A percentile compares a stretch with the other conserved stretches of the same genome.
Conservation (phyloP, 2,329 filamentous ascomycete genomes). For the Colletotrichum siamense region DNA sequence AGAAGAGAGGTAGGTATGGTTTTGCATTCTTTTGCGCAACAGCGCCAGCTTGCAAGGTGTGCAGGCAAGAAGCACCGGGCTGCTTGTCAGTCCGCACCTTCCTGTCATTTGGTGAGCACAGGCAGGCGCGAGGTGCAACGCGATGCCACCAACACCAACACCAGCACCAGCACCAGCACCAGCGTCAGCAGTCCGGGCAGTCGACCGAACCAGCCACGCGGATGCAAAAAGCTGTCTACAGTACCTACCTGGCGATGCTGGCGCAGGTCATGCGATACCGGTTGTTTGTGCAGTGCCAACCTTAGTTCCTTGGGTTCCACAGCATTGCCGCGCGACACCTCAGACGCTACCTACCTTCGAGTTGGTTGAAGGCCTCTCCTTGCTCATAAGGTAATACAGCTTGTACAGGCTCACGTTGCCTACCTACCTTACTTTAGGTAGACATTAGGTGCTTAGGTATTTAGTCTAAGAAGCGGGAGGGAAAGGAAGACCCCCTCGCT, state of each 20-base stretch:
- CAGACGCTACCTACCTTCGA: background rate
- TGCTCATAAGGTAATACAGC: background rate
- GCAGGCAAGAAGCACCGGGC: background rate
- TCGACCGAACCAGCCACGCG: background rate
- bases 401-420: background rate
- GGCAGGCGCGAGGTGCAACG: background rate
- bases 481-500: background rate
- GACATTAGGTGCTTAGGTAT: too few species aligned
- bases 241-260: background rate
- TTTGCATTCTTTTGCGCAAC: background rate
- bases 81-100: background rate
- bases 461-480: background rate
- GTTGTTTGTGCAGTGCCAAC: background rate
- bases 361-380: background rate
- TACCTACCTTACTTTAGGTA: background rate
- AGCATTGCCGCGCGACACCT: background rate
- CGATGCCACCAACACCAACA: background rate
- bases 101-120: background rate
- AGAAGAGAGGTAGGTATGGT: background rate
- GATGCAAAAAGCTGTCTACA: background rate
- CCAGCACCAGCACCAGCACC: background rate
- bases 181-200: background rate
- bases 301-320: background rate
- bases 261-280: background rate
- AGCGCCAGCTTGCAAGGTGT: background rate